These are phyloP conservation scores for Boletus pseudo-olivaceus DNA, from an alignment of 768 basidiomycete genomes.

Conservation along the genomic window DNA sequence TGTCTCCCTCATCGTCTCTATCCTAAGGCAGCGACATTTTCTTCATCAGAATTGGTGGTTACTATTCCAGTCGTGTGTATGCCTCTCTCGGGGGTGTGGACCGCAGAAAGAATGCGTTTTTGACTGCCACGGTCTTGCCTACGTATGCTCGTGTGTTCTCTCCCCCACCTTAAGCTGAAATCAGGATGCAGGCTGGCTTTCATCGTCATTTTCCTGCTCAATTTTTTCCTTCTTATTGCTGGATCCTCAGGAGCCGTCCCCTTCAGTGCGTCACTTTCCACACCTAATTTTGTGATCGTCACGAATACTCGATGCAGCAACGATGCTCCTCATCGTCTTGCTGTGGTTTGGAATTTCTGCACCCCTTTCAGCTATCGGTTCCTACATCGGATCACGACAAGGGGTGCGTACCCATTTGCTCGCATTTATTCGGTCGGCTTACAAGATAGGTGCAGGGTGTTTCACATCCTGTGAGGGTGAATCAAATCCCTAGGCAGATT, in stretches of 20 bases:
- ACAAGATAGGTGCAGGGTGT: slow-evolving; percentile 47
- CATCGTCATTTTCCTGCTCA: slow-evolving; percentile 80
- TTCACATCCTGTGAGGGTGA: slow-evolving; percentile 82
- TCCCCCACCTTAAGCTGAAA: slow-evolving; percentile 5
- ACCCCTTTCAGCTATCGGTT: slow-evolving; percentile 82
- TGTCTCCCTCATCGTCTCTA: not conserved
- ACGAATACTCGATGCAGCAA: slow-evolving; percentile 44
- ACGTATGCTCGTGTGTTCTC: slow-evolving; percentile 48
- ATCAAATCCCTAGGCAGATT: slow-evolving; percentile 94
- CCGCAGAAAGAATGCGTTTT: slow-evolving; percentile 75
- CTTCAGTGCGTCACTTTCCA: slow-evolving; percentile 56
- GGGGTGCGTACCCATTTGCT: slow-evolving; percentile 52
- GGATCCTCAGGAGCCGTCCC: slow-evolving; percentile 95
- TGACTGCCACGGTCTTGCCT: slow-evolving; percentile 86
- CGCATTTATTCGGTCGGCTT: not conserved
- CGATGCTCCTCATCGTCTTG: slow-evolving; percentile 77
- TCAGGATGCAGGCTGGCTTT: slow-evolving; percentile 64
- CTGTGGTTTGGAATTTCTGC: slow-evolving; percentile 95
- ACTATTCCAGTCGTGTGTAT: slow-evolving; percentile 81
- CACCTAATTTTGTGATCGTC: not conserved
- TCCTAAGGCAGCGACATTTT: not conserved
- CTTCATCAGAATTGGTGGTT: slow-evolving; percentile 71
- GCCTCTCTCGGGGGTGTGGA: slow-evolving; percentile 68
- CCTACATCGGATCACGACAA: slow-evolving; percentile 81
- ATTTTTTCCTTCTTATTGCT: slow-evolving; percentile 81